A percentile compares a stretch with the other conserved stretches of the same genome.
Evolutionary conservation across 257 asterid species (phyloP).

Genomic region (Nicotiana tomentosiformis): DNA sequence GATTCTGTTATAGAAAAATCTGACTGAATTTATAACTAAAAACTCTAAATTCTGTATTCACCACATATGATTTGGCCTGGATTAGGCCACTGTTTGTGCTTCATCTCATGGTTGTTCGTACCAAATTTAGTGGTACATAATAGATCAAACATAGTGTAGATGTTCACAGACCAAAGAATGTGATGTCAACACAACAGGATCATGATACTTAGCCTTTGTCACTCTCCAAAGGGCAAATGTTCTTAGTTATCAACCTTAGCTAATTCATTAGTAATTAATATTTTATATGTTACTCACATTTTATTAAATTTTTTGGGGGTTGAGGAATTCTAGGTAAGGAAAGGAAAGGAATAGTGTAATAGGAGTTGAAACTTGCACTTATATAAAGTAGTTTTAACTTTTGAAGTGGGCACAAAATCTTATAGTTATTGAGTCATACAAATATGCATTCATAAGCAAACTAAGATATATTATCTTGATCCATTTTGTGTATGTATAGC

Average conservation of each 20-base stretch:
- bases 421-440: background rate
- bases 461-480: background rate
- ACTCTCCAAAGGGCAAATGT: conserved; percentile 4
- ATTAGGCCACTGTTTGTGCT: background rate
- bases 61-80: background rate
- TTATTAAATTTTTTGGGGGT: background rate
- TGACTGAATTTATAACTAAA: too few species aligned
- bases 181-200: background rate
- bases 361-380: background rate
- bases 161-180: background rate
- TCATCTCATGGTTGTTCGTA: background rate
- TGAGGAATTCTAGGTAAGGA: background rate
- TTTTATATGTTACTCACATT: background rate
- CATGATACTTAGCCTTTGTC: background rate
- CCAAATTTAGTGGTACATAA: background rate
- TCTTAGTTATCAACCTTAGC: background rate
- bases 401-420: background rate
- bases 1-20: too few species aligned
- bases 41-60: background rate
- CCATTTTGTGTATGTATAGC: background rate
- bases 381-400: background rate
- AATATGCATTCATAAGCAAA: background rate
- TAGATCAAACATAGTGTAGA: background rate
- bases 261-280: background rate
- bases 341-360: background rate